Conservation (phyloP, 805 yeast genomes). For the Lipomyces lipofer region DNA sequence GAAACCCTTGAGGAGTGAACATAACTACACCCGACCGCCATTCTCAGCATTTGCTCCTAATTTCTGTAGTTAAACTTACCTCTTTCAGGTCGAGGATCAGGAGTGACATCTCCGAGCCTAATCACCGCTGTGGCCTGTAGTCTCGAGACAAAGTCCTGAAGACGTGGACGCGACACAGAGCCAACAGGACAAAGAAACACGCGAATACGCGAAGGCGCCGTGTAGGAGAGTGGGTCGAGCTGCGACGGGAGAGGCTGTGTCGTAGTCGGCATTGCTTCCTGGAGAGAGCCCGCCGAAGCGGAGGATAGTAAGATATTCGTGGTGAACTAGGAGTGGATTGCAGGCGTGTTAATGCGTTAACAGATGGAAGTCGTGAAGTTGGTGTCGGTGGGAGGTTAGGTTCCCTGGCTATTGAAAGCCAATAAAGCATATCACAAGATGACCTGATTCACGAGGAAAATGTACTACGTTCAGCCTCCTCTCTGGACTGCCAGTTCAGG, state of each 20-base stretch:
- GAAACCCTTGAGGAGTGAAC: constrained; percentile 84
- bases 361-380: too few species aligned
- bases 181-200: constrained; percentile 32
- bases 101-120: constrained; percentile 72
- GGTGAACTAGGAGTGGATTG: neutral
- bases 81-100: constrained; percentile 51
- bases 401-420: too few species aligned
- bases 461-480: too few species aligned
- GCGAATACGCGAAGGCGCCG: constrained; percentile 31
- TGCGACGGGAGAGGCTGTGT: constrained; percentile 6
- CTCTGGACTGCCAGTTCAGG: too few species aligned
- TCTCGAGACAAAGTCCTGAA: constrained; percentile 42
- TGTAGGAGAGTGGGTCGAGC: constrained; percentile 29
- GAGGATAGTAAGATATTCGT: neutral
- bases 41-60: neutral
- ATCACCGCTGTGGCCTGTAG: constrained; percentile 60
- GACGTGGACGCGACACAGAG: constrained; percentile 25
- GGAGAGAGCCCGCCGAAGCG: neutral
- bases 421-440: too few species aligned
- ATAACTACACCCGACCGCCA: constrained; percentile 34
- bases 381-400: too few species aligned
- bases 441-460: too few species aligned
- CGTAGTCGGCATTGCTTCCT: constrained; percentile 5
- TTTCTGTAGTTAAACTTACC: constrained; percentile 28
- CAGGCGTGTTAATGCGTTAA: too few species aligned